Percentiles rank a stretch among this genome's conserved stretches.
phyloP scores from a whole-genome alignment of 176 grass and related monocot species.

The Ensete ventricosum region DNA sequence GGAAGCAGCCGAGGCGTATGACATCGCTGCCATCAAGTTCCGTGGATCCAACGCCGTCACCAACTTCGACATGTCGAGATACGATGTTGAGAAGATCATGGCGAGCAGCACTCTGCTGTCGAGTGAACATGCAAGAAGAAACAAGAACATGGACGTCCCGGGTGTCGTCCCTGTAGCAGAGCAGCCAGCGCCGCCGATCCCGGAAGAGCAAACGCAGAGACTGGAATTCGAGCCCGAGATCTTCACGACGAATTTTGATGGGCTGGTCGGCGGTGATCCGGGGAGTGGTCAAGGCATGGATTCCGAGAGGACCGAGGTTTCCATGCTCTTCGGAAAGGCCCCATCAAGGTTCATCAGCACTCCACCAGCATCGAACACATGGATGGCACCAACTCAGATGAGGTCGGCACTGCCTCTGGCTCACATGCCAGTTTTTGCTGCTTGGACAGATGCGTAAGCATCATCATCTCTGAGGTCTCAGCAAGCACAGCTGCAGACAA shows the following conservation, averaged over 20 bases:
- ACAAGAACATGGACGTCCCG: constrained; percentile 6
- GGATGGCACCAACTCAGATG: constrained; percentile 29
- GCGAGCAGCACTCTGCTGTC: constrained; percentile 72
- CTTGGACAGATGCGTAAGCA: constrained; percentile 72
- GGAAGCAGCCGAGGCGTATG: constrained; percentile 91
- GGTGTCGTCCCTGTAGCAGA: constrained; percentile 17
- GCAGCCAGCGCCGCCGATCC: not conserved
- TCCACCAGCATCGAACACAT: constrained; percentile 32
- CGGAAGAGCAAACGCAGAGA: constrained; percentile 8
- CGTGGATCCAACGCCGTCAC: constrained; percentile 80
- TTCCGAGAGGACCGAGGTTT: constrained; percentile 41
- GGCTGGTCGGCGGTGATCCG: constrained; percentile 22
- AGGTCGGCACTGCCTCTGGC: constrained; percentile 51
- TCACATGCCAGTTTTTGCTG: constrained; percentile 66
- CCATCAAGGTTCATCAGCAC: constrained; percentile 26
- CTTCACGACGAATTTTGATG: constrained; percentile 26
- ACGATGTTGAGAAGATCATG: constrained; percentile 86
- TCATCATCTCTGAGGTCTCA: too few species aligned
- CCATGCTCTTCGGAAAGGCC: constrained; percentile 57
- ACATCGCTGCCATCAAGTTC: constrained; percentile 93
- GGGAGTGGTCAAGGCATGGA: constrained; percentile 23
- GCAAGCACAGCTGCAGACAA: not conserved
- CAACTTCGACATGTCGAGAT: constrained; percentile 83
- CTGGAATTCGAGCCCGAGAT: constrained; percentile 18
- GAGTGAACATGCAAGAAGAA: constrained; percentile 42